phyloP scores from a whole-genome alignment of 106 monocot species.

The Platanthera guangdongensis region DNA sequence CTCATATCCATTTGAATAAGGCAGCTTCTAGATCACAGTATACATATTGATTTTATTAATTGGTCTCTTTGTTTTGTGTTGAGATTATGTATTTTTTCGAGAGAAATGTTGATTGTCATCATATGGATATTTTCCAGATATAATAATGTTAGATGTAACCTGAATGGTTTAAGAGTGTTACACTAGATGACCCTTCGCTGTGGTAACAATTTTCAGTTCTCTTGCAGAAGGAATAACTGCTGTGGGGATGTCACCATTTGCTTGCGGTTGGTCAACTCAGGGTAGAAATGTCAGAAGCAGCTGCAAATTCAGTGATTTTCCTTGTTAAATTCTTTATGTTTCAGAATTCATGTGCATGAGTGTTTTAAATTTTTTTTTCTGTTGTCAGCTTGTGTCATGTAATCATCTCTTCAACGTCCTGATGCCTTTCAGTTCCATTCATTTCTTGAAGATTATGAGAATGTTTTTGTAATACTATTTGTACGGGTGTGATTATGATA shows the following conservation, averaged over 20 bases:
- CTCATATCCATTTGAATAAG: too few species aligned
- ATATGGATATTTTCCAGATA: neutral
- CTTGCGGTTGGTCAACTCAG: constrained; percentile 85
- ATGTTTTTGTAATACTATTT: neutral
- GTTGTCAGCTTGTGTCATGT: neutral
- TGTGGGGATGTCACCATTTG: constrained; percentile 95
- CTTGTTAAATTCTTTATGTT: neutral
- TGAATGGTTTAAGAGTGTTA: neutral
- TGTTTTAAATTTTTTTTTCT: neutral
- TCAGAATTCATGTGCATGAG: neutral
- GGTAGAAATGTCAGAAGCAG: constrained; percentile 79
- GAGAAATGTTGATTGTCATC: neutral
- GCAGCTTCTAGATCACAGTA: neutral
- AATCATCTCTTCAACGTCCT: too few species aligned
- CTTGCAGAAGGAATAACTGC: constrained; percentile 93
- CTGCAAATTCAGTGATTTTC: constrained; percentile 1
- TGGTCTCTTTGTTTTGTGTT: neutral
- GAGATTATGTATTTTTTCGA: neutral
- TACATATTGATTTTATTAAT: neutral
- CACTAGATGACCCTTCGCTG: neutral
- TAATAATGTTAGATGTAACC: neutral
- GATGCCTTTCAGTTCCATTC: neutral
- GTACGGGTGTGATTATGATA: neutral
- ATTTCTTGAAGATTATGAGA: neutral
- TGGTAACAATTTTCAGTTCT: constrained; percentile 20